Conservation (phyloP, 331 rosid genomes). For the Malus hybrid region DNA sequence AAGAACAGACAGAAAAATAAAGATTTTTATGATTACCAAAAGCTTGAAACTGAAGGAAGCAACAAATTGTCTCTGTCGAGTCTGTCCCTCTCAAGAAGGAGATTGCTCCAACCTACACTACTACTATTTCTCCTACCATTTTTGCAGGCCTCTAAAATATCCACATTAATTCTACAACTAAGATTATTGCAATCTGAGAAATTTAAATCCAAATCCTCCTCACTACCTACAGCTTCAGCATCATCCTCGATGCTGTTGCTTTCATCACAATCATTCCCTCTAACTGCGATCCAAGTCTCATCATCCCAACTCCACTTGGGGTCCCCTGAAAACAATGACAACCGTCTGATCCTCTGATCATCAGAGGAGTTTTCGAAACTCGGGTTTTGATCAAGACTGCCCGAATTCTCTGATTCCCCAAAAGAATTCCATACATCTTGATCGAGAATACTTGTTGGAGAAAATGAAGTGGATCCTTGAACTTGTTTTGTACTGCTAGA, state of each 20-base stretch:
- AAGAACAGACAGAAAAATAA: not conserved
- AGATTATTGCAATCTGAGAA: not conserved
- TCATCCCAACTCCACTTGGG: slow-evolving; percentile 50
- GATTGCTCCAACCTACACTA: slow-evolving; percentile 18
- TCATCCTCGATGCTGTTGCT: not conserved
- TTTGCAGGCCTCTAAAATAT: slow-evolving; percentile 20
- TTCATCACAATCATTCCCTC: slow-evolving; percentile 23
- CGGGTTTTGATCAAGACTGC: slow-evolving; percentile 8
- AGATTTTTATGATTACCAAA: slow-evolving; percentile 16
- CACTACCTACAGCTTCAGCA: not conserved
- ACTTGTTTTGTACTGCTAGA: slow-evolving; percentile 20
- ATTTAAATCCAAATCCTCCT: not conserved
- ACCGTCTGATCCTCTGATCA: slow-evolving; percentile 50
- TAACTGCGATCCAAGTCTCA: slow-evolving; percentile 55
- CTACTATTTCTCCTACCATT: slow-evolving; percentile 19
- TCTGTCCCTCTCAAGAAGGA: slow-evolving; percentile 32
- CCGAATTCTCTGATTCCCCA: slow-evolving; percentile 36
- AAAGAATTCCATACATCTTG: slow-evolving; percentile 59
- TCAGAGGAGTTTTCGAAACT: slow-evolving; percentile 14
- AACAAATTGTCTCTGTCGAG: slow-evolving; percentile 10
- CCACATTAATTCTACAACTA: slow-evolving; percentile 15
- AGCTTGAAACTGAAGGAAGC: slow-evolving; percentile 26
- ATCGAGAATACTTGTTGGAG: slow-evolving; percentile 90
- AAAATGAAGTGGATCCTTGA: slow-evolving; percentile 33
- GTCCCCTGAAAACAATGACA: slow-evolving; percentile 45